A percentile compares a stretch with the other conserved stretches of the same genome.
These are phyloP conservation scores for Candida dendrica DNA, from an alignment of 805 yeast genomes.

Conservation along the genomic window DNA sequence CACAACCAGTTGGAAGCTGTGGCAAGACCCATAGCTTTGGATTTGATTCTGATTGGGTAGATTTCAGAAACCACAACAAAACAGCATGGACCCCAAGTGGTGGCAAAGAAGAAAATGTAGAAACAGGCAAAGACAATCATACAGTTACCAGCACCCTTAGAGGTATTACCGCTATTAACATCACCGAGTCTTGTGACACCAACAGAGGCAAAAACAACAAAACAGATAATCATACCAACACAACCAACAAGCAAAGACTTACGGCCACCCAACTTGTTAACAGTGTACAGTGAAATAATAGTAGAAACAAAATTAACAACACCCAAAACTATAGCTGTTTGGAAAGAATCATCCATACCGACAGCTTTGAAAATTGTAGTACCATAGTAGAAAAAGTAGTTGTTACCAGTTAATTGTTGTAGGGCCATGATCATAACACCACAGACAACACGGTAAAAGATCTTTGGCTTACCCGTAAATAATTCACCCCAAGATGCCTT, in stretches of 20 bases:
- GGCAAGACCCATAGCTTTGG: slow-evolving; percentile 50
- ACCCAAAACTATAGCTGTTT: slow-evolving; percentile 54
- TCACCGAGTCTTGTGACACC: slow-evolving; percentile 45
- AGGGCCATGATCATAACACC: slow-evolving; percentile 53
- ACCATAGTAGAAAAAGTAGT: slow-evolving; percentile 63
- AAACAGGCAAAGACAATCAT: slow-evolving; percentile 67
- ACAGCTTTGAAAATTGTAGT: slow-evolving; percentile 55
- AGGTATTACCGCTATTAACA: slow-evolving; percentile 37
- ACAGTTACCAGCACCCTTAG: slow-evolving; percentile 54
- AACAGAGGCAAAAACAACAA: slow-evolving; percentile 46
- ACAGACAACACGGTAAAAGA: slow-evolving; percentile 35
- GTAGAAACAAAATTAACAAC: slow-evolving; percentile 54
- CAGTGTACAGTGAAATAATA: slow-evolving; percentile 39
- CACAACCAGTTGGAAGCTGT: slow-evolving; percentile 59
- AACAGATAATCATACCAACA: slow-evolving; percentile 38
- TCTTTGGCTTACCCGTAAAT: slow-evolving; percentile 60
- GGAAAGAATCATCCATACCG: slow-evolving; percentile 50
- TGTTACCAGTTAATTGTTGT: slow-evolving; percentile 64
- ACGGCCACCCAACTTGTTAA: slow-evolving; percentile 51
- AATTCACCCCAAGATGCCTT: slow-evolving; percentile 60
- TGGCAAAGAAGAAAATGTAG: slow-evolving; percentile 65
- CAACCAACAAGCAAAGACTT: slow-evolving; percentile 41
- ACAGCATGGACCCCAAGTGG: slow-evolving; percentile 68
- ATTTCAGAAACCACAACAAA: slow-evolving; percentile 61
- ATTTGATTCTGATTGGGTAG: slow-evolving; percentile 65